Evolutionary conservation across 257 asterid genomes (phyloP), one percentile per base, ranked within the genome.

Genomic region (Scutellaria galericulata): DNA sequence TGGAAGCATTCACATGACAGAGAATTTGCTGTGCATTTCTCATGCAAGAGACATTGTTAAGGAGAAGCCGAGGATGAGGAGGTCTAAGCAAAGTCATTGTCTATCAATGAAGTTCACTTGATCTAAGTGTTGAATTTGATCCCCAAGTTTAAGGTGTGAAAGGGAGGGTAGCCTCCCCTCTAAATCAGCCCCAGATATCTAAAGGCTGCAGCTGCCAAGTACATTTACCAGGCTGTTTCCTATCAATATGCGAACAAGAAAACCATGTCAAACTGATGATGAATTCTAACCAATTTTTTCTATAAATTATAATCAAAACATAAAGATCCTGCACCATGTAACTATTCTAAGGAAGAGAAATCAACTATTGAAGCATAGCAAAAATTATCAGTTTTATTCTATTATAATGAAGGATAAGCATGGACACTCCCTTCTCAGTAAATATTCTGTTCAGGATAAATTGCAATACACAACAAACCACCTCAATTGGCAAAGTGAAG

Each of bases 1-100:
- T 40, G 68, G 97, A 78, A 59, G 72, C 94, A 48, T 90, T 92
- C 68, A 88, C 86, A 55, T 90, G 84, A n/a, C 96, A 96, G 55
- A 90, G 86, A 74, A 92, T 92, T 80, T 90, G 96, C 60, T 92
- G 98, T 7, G 89, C 96, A 8, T 90, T 92, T 86, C 98, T 85
- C 97, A 92, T 90, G 86, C 98, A 92, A 9, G 97, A 80, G 14
- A 90, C 96, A 47, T 90, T 87, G 83, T 79, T 81, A 2, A 90
- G 90, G 75, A 88, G 90, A 68, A 90, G 87, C 35, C 96, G 86
- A 51, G 98, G 96, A 65, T 80, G 77, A 20, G 86, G 92, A 13
- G 96, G 91, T 71, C 71, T 86, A 6, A 88, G 86, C 65, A 83
- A 58, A 53, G 78, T 53, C 98, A 88, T 88, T 45, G 59, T n/a